phyloP scores from a whole-genome alignment of 768 basidiomycete genomes.

The Rhizopogon rudus region DNA sequence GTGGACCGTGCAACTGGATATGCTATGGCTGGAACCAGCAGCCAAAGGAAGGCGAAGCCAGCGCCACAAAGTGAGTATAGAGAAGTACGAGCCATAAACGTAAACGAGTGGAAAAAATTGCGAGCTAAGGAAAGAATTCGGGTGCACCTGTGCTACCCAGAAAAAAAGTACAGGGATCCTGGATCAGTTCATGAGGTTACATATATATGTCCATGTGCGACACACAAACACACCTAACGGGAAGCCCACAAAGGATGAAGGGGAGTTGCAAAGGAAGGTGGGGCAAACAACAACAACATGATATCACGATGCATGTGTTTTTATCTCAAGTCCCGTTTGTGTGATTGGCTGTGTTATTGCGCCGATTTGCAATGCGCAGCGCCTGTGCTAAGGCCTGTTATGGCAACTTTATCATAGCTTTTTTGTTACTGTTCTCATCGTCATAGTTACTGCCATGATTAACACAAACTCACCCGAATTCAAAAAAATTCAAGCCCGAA shows the following conservation, averaged over 20 bases:
- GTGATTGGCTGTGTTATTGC: neutral
- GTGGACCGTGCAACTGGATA: slow-evolving; percentile 7
- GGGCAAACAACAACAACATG: neutral
- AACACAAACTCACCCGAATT: too few relatives aligned
- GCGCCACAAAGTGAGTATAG: neutral
- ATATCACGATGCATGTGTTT: neutral
- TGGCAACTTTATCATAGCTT: neutral
- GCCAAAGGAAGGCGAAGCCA: neutral
- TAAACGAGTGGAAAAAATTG: too few relatives aligned
- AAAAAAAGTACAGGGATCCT: neutral
- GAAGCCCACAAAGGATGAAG: neutral
- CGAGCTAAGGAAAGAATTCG: slow-evolving; percentile 17
- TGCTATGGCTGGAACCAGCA: slow-evolving; percentile 1
- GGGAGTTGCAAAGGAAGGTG: neutral
- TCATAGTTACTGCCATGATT: neutral
- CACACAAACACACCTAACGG: neutral
- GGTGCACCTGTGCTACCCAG: slow-evolving; percentile 71
- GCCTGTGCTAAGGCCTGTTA: neutral
- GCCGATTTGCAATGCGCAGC: neutral
- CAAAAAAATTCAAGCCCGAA: too few relatives aligned
- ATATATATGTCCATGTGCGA: too few relatives aligned
- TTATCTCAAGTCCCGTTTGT: neutral
- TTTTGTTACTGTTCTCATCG: neutral
- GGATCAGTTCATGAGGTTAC: neutral
- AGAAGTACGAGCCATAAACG: neutral